Base-by-base conservation (phyloP, 1,139 yeast genomes). In the Geotrichum australiense region DNA sequence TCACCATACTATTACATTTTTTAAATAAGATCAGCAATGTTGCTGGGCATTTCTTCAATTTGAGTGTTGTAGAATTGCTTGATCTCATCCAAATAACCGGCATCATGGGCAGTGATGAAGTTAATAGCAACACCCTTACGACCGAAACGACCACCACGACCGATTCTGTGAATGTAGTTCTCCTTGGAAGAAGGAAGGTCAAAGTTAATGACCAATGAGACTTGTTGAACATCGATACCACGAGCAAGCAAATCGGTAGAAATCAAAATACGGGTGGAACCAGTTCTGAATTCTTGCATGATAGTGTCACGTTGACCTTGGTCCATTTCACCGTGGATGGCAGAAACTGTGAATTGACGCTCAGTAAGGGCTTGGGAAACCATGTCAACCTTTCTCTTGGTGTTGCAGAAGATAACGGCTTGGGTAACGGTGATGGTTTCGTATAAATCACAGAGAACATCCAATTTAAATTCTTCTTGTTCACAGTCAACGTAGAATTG, bases 211-310 rank as follows among this genome's bases (percentile, higher is more conserved):
- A 91, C 98, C 64, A 91, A 76, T 44, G 97, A 89, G 54, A 91
- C 97, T 73, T 91, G 98, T 77, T 91, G 98, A 55, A 91, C 96
- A 73, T 91, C 98, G 61, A 91, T 89, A 81, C 98, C 98, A 78
- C 98, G 85, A 61, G 98, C 98, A 73, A 89, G 83, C 69, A 91
- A 81, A 70, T 91, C 98, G 54, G 98, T 91, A 57, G 96, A 75
- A 67, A 91, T 89, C 71, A 91, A 78, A 56, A 91, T 89, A 76
- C 98, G 86, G 52, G 97, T 87, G 52, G 95, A 85, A 66, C 98
- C 98, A 55, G 93, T 82, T 76, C 98, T 81, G 79, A 91, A 91
- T 74, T 91, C 97, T 70, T 84, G 79, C 98, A 91, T 91, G 67
- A 91, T 87, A 68, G 87, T 77, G 69, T 91, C 98, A 77, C 98